phyloP scores from a whole-genome alignment of 192 early-diverging fungal genomes.

The Rhizophagus clarus region DNA sequence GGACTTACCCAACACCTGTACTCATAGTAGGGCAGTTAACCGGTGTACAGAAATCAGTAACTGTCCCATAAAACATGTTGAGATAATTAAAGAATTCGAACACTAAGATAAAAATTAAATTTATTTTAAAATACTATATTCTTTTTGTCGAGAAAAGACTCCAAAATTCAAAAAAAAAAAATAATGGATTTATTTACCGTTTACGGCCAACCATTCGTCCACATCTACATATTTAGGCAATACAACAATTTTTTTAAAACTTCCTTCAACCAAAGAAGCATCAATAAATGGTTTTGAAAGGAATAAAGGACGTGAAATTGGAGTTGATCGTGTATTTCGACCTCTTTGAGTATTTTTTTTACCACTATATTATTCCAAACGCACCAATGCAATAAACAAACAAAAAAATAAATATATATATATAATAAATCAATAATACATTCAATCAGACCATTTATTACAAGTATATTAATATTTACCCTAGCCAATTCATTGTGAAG shows the following conservation, averaged over 20 bases:
- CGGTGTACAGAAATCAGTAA: conserved; percentile 88
- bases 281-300: conserved; percentile 69
- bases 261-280: conserved; percentile 88
- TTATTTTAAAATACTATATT: background rate
- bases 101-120: conserved; percentile 38
- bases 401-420: too few relatives aligned
- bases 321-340: conserved; percentile 19
- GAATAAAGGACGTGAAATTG: conserved; percentile 47
- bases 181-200: conserved; percentile 50
- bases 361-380: background rate
- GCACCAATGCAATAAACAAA: too few relatives aligned
- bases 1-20: conserved; percentile 70
- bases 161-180: background rate
- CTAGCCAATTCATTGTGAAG: too few relatives aligned
- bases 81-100: conserved; percentile 95
- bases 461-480: too few relatives aligned
- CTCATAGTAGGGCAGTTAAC: conserved; percentile 83
- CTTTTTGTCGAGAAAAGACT: too few relatives aligned
- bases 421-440: too few relatives aligned
- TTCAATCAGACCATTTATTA: too few relatives aligned
- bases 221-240: conserved; percentile 89
- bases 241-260: conserved; percentile 86
- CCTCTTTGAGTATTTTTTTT: background rate
- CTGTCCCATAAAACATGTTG: conserved; percentile 86
- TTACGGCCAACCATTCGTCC: conserved; percentile 93